Evolutionary conservation across 2,329 filamentous ascomycete species (phyloP).

Genomic region (Ascochyta lentis): DNA sequence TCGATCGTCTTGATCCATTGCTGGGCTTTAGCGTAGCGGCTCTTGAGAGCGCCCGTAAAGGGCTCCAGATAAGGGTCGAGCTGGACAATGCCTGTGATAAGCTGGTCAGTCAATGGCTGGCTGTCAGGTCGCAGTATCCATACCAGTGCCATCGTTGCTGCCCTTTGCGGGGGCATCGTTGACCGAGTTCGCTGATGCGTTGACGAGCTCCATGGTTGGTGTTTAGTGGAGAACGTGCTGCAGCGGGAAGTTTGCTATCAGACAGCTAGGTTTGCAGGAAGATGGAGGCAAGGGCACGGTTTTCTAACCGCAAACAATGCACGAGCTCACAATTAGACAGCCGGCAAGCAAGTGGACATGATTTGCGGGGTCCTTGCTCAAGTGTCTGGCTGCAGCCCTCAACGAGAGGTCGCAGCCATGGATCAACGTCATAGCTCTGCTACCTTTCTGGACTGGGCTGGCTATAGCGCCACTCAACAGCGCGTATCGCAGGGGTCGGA

Average conservation of each 20-base stretch:
- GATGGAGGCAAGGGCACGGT: slow-evolving; percentile 13
- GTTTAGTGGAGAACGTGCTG: slow-evolving; percentile 18
- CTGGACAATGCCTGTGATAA: slow-evolving; percentile 75
- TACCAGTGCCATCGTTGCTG: slow-evolving; percentile 76
- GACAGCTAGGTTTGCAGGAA: slow-evolving; percentile 20
- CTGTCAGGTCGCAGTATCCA: slow-evolving; percentile 1
- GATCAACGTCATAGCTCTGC: slow-evolving; percentile 43
- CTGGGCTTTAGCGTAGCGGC: slow-evolving; percentile 79
- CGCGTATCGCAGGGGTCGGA: slow-evolving; percentile 19
- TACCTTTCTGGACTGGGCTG: slow-evolving; percentile 17
- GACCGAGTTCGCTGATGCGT: slow-evolving; percentile 55
- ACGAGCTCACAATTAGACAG: slow-evolving; percentile 17
- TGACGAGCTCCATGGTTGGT: slow-evolving; percentile 50
- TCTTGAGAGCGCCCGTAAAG: slow-evolving; percentile 77
- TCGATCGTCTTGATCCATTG: slow-evolving; percentile 87
- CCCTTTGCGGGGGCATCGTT: slow-evolving; percentile 58
- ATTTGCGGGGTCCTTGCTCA: slow-evolving; percentile 41
- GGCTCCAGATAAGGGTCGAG: slow-evolving; percentile 90
- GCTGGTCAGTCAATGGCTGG: slow-evolving; percentile 31
- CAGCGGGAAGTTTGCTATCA: slow-evolving; percentile 24
- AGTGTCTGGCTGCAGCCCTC: slow-evolving; percentile 38
- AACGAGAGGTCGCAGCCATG: slow-evolving; percentile 40
- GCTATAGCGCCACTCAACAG: slow-evolving; percentile 29
- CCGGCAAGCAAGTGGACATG: slow-evolving; percentile 25
- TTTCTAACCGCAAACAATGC: slow-evolving; percentile 18